phyloP scores from a whole-genome alignment of 345 rosid species.

The Corchorus olitorius region DNA sequence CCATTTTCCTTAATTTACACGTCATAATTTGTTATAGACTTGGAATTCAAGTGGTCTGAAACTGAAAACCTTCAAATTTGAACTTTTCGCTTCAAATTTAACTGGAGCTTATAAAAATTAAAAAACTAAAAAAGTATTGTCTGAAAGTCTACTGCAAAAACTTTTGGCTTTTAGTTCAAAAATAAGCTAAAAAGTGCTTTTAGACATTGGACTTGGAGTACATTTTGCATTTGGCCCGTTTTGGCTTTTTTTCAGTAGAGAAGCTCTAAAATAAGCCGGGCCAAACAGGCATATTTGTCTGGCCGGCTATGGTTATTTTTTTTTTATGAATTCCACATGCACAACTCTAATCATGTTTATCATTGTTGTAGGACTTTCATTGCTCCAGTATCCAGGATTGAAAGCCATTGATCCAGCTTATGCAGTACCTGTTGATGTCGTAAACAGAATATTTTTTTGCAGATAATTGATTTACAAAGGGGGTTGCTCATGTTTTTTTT shows the following conservation, averaged over 20 bases:
- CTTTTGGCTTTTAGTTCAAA: too few species aligned
- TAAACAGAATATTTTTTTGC: slow-evolving; percentile 52
- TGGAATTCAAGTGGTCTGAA: background rate
- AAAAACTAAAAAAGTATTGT: too few species aligned
- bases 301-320: background rate
- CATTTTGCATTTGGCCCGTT: too few species aligned
- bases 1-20: background rate
- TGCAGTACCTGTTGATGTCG: slow-evolving; percentile 86
- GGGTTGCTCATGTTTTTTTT: background rate
- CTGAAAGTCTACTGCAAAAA: too few species aligned
- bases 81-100: too few species aligned
- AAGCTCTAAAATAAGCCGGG: too few species aligned
- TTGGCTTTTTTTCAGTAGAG: too few species aligned
- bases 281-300: too few species aligned
- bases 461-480: slow-evolving; percentile 23
- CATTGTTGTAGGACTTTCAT: slow-evolving; percentile 75
- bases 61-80: too few species aligned
- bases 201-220: too few species aligned
- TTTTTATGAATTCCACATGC: background rate
- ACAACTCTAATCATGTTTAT: background rate
- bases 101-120: background rate
- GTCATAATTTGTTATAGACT: background rate
- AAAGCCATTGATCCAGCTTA: slow-evolving; percentile 89
- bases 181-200: too few species aligned
- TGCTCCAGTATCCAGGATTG: slow-evolving; percentile 83